These are phyloP conservation scores for Heimioporus sp. DNA, from an alignment of 768 basidiomycete species.

Conservation along the genomic window DNA sequence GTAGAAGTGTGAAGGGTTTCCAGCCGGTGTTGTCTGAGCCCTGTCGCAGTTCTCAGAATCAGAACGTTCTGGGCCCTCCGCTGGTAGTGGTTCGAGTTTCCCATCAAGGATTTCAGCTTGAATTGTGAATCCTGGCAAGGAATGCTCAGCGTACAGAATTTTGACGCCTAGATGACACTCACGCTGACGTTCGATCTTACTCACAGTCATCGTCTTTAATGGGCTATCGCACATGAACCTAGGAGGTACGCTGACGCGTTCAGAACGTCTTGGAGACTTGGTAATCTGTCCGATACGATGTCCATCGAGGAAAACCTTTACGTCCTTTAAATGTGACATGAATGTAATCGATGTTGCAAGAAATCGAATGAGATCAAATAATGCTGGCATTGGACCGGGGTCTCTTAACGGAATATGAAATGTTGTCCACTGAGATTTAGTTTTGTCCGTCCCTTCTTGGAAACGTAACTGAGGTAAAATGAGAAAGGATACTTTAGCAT, in stretches of 20 bases:
- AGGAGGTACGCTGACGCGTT: conserved; percentile 49
- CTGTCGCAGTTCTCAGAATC: background rate
- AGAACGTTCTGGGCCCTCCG: background rate
- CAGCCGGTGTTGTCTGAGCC: background rate
- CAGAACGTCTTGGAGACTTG: conserved; percentile 53
- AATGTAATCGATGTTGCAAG: conserved; percentile 89
- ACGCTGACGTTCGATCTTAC: conserved; percentile 41
- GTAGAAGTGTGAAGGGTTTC: conserved; percentile 15
- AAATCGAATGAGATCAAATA: conserved; percentile 85
- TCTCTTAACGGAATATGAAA: conserved; percentile 86
- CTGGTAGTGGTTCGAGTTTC: background rate
- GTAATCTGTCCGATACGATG: conserved; percentile 59
- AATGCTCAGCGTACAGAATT: background rate
- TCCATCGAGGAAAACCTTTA: conserved; percentile 78
- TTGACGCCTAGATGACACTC: background rate
- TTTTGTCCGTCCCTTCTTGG: conserved; percentile 61
- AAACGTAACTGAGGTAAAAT: conserved; percentile 57
- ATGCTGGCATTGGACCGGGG: conserved; percentile 66
- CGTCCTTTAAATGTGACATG: conserved; percentile 71
- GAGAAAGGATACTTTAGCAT: background rate
- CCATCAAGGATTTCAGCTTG: conserved; percentile 67
- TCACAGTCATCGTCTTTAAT: conserved; percentile 54
- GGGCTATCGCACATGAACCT: conserved; percentile 54
- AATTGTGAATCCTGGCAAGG: conserved; percentile 60
- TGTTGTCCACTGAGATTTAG: conserved; percentile 44